Conservation (phyloP, 2,329 filamentous ascomycete species). For the Monilinia vaccinii-corymbosi region DNA sequence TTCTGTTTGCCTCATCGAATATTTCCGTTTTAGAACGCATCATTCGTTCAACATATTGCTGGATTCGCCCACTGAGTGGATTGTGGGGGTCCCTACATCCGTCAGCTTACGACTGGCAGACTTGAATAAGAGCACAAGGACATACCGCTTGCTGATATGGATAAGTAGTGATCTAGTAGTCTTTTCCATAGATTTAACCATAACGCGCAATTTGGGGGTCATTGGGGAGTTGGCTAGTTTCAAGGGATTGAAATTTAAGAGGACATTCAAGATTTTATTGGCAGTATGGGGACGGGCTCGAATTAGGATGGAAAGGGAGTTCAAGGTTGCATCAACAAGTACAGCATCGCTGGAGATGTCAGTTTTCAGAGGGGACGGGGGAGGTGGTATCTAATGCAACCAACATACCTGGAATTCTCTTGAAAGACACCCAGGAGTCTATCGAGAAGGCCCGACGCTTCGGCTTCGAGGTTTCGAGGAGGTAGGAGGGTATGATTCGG, state of each 20-base stretch:
- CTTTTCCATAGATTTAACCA: conserved; percentile 89
- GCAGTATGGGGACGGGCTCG: conserved; percentile 72
- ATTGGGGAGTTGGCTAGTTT: conserved; percentile 69
- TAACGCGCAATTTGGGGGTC: conserved; percentile 70
- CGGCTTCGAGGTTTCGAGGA: conserved; percentile 76
- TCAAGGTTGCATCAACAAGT: conserved; percentile 83
- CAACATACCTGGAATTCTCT: conserved; percentile 68
- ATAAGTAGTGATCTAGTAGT: conserved; percentile 77
- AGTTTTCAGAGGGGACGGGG: conserved; percentile 15
- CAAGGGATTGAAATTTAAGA: conserved; percentile 87
- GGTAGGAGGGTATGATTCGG: conserved; percentile 74
- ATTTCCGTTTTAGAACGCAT: conserved; percentile 69
- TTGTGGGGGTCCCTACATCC: conserved; percentile 65
- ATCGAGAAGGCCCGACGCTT: conserved; percentile 84
- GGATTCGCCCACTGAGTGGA: conserved; percentile 66
- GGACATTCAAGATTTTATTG: conserved; percentile 74
- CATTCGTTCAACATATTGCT: conserved; percentile 77
- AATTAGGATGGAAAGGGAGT: conserved; percentile 74
- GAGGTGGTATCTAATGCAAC: neutral
- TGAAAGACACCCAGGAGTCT: conserved; percentile 78
- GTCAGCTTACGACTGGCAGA: conserved; percentile 20
- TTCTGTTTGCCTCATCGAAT: conserved; percentile 69
- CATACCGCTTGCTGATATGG: conserved; percentile 71
- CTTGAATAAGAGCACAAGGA: neutral
- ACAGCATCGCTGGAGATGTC: conserved; percentile 65